Percentiles rank a stretch among this genome's conserved stretches.
Evolutionary conservation across 2,329 filamentous ascomycete genomes (phyloP).

Genomic region (Sclerotinia minor): DNA sequence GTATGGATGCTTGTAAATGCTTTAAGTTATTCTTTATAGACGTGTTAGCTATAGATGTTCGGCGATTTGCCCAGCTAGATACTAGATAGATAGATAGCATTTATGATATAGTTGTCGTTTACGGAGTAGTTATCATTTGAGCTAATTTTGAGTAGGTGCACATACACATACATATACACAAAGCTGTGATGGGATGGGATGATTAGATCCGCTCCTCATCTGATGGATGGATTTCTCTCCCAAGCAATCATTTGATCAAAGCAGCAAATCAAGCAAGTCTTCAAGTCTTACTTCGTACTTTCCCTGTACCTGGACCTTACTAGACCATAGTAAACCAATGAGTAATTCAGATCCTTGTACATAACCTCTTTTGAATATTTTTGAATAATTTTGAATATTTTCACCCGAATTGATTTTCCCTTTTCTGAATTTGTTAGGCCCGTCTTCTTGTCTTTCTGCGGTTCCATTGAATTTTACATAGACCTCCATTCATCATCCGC

Average conservation of each 20-base stretch:
- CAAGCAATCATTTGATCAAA: constrained; percentile 16
- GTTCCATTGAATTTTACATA: constrained; percentile 8
- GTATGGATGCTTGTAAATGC: neutral
- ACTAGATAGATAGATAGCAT: neutral
- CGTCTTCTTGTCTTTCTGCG: neutral
- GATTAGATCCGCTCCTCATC: constrained; percentile 11
- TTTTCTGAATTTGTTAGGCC: neutral
- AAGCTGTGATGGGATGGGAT: neutral
- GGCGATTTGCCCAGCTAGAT: constrained; percentile 9
- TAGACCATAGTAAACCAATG: constrained; percentile 3
- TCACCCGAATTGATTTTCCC: neutral
- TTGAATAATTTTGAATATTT: neutral
- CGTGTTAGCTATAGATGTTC: constrained; percentile 5
- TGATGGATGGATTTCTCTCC: neutral
- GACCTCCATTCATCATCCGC: neutral
- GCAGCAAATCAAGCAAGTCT: constrained; percentile 10
- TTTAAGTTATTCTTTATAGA: neutral
- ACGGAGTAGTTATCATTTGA: neutral
- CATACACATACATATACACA: neutral
- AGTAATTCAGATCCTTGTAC: neutral
- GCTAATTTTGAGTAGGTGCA: neutral
- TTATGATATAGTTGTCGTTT: neutral
- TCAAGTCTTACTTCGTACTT: constrained; percentile 14
- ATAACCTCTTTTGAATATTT: neutral
- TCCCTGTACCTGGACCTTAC: constrained; percentile 15